Evolutionary conservation across 2,329 filamentous ascomycete genomes (phyloP).

Genomic region (Venturia carpophila): DNA sequence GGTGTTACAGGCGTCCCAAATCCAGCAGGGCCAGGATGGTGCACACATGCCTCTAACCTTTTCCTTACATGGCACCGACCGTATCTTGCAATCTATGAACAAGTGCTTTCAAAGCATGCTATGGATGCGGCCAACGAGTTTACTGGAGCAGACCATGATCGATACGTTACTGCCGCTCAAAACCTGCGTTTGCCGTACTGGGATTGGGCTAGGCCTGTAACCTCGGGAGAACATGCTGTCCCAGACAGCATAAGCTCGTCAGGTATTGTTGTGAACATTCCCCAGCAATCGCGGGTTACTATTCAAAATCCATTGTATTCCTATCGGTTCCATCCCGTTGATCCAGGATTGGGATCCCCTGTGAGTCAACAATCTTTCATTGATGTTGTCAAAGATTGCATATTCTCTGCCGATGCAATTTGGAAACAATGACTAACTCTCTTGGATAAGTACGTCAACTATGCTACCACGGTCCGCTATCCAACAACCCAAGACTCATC

Average conservation of each 20-base stretch:
- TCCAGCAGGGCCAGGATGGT: constrained; percentile 58
- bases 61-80: constrained; percentile 84
- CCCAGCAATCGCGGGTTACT: constrained; percentile 26
- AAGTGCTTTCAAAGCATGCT: constrained; percentile 22
- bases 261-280: constrained; percentile 33
- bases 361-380: constrained; percentile 39
- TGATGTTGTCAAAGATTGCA: background rate
- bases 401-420: background rate
- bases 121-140: constrained; percentile 31
- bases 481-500: constrained; percentile 36
- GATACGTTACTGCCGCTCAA: constrained; percentile 31
- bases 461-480: constrained; percentile 42
- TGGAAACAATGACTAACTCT: background rate
- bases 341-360: constrained; percentile 52
- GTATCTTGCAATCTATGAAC: constrained; percentile 58
- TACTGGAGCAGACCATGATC: constrained; percentile 26
- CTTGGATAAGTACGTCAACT: background rate
- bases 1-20: constrained; percentile 40
- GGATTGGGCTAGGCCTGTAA: constrained; percentile 36
- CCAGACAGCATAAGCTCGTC: constrained; percentile 30
- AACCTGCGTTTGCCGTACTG: constrained; percentile 37
- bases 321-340: constrained; percentile 45
- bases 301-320: constrained; percentile 41
- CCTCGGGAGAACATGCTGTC: constrained; percentile 26
- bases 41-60: constrained; percentile 66